Base-by-base conservation (phyloP, 768 basidiomycete species). In the Lactarius indigo region DNA sequence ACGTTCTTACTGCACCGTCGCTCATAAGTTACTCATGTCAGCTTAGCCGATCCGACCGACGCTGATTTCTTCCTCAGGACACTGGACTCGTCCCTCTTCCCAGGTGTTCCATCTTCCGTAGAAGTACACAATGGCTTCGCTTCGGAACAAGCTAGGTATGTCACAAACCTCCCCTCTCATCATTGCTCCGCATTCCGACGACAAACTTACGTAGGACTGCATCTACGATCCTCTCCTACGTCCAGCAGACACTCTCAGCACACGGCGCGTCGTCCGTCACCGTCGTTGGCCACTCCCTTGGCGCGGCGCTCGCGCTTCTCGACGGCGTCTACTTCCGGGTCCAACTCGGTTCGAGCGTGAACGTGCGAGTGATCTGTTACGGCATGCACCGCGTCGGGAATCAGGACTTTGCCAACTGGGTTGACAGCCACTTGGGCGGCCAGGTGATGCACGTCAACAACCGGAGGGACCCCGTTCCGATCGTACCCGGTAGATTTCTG, bases 121-220 rank as follows among this genome's bases (percentile, higher is more conserved):
- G 13, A 78, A 67, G 79, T 77, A 2, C 86, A 87, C 66, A 64
- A 63, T 31, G 86, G 86, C 1, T 87, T 87, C 68, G 72, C 63
- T 13, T 69, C 71, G 2, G 79, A 76, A 5, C 85, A 87, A 5
- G 77, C 81, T 4, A 66, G 59, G 85, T 85, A 70, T 35, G 79
- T 65, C n/a, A 28, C 26, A n/a, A n/a, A n/a, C 2, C 3, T 20
- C 3, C 37, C 44, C n/a, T 6, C 30, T n/a, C 13, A 31, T 7
- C 31, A 5, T 5, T n/a, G 10, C 47, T 5, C 23, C 5, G 4
- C 12, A 26, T 13, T 10, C 18, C 31, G 7, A 54, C n/a, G 8
- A 64, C 12, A 2, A 42, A 35, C 26, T 5, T 50, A 2, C 9
- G 10, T 58, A 69, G 68, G 3, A 59, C 68, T 1, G 68, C 68